Conservation (phyloP, 768 basidiomycete genomes). For the Boletus tomentosulus region DNA sequence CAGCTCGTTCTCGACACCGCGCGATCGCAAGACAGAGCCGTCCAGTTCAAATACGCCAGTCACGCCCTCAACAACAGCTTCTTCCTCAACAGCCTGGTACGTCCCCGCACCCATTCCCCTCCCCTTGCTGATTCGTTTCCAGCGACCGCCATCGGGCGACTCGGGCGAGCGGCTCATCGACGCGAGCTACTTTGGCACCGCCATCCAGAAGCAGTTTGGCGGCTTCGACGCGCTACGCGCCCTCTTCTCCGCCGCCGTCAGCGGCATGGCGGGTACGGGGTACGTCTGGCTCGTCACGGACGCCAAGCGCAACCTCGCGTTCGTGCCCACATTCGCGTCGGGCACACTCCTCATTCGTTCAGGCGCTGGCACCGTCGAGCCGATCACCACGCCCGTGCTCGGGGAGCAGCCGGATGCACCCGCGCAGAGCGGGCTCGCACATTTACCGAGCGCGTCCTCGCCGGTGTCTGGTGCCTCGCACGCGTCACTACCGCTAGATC, state of each 20-base stretch:
- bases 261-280: slow-evolving; percentile 75
- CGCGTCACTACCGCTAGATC: no score
- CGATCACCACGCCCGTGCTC: slow-evolving; percentile 25
- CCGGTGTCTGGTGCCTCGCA: no score
- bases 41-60: slow-evolving; percentile 89
- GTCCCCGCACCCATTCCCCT: slow-evolving; percentile 27
- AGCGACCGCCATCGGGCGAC: slow-evolving; percentile 34
- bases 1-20: slow-evolving; percentile 74
- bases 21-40: slow-evolving; percentile 47
- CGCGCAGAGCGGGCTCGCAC: slow-evolving; percentile 2
- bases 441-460: slow-evolving; percentile 33
- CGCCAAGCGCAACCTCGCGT: slow-evolving; percentile 52
- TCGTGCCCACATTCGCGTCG: slow-evolving; percentile 84
- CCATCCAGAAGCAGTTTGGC: slow-evolving; percentile 47
- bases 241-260: slow-evolving; percentile 67
- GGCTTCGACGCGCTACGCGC: slow-evolving; percentile 68
- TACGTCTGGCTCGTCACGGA: slow-evolving; percentile 89
- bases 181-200: slow-evolving; percentile 14
- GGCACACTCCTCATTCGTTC: slow-evolving; percentile 82
- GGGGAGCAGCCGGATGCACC: slow-evolving; percentile 18
- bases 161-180: slow-evolving; percentile 18
- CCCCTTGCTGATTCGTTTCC: background rate
- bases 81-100: slow-evolving; percentile 83
- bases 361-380: slow-evolving; percentile 35
- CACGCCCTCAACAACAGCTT: slow-evolving; percentile 93